phyloP scores from a whole-genome alignment of 1,139 yeast species.

The Yamadazyma sp. region DNA sequence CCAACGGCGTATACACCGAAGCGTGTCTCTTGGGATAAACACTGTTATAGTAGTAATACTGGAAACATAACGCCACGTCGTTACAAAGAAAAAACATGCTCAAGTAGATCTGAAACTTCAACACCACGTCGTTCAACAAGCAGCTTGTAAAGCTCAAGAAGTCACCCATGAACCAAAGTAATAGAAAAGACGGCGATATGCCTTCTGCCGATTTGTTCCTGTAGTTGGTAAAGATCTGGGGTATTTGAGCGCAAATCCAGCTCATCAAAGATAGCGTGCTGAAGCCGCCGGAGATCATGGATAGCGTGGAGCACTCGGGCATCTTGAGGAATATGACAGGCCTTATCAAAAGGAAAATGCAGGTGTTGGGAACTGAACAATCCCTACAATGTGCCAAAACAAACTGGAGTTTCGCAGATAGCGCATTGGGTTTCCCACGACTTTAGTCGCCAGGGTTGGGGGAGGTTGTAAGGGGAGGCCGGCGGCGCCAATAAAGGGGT shows the following conservation, averaged over 20 bases:
- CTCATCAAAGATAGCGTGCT: slow-evolving; percentile 40
- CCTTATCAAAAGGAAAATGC: no score
- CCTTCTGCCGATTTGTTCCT: slow-evolving; percentile 82
- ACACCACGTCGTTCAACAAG: slow-evolving; percentile 64
- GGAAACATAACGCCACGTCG: slow-evolving; percentile 70
- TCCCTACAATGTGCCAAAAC: not conserved
- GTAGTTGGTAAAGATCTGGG: slow-evolving; percentile 80
- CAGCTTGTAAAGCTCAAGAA: slow-evolving; percentile 80
- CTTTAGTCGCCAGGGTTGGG: no score
- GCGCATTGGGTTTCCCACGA: no score
- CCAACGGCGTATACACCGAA: slow-evolving; percentile 8
- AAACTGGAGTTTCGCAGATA: no score
- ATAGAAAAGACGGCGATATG: slow-evolving; percentile 70
- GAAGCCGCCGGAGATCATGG: slow-evolving; percentile 27
- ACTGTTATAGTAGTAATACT: slow-evolving; percentile 69
- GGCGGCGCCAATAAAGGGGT: no score
- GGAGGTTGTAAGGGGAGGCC: no score
- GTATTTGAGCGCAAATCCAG: slow-evolving; percentile 87
- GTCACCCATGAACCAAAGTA: slow-evolving; percentile 86
- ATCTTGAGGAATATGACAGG: not conserved
- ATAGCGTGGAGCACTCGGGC: slow-evolving; percentile 8
- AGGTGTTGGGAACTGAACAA: no score
- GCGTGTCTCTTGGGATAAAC: slow-evolving; percentile 29
- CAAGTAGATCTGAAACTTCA: slow-evolving; percentile 73
- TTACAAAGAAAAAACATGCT: slow-evolving; percentile 75